Percentiles rank a stretch among this genome's conserved stretches.
These are phyloP conservation scores for Cryptococcus floricola DNA, from an alignment of 1,284 basidiomycete species.

Conservation along the genomic window DNA sequence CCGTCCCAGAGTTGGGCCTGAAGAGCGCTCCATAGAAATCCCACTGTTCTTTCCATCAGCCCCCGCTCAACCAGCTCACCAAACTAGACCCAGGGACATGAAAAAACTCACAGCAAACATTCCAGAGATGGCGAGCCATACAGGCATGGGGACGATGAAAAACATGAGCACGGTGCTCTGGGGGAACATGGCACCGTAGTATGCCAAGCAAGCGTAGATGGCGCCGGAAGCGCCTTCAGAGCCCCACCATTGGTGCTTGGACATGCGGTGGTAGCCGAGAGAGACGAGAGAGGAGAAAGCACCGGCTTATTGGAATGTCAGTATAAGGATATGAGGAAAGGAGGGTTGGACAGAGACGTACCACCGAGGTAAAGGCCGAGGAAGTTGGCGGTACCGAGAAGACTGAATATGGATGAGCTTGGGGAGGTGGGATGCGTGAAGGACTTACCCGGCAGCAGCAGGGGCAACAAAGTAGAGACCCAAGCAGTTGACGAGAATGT, in stretches of 20 bases:
- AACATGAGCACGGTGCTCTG: slow-evolving; percentile 69
- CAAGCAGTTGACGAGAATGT: slow-evolving; percentile 55
- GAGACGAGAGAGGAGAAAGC: slow-evolving; percentile 61
- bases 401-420: slow-evolving; percentile 7
- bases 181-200: slow-evolving; percentile 70
- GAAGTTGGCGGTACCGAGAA: slow-evolving; percentile 69
- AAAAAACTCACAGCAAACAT: slow-evolving; percentile 57
- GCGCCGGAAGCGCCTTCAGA: slow-evolving; percentile 62
- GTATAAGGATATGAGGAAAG: background rate
- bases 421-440: background rate
- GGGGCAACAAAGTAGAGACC: slow-evolving; percentile 56
- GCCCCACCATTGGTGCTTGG: slow-evolving; percentile 43
- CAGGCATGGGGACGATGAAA: slow-evolving; percentile 76
- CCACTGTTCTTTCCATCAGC: slow-evolving; percentile 16
- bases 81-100: background rate
- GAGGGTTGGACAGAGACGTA: slow-evolving; percentile 4
- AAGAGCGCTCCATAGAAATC: slow-evolving; percentile 32
- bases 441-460: slow-evolving; percentile 56
- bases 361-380: slow-evolving; percentile 72
- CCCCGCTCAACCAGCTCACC: background rate
- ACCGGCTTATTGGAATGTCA: slow-evolving; percentile 44
- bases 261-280: slow-evolving; percentile 57
- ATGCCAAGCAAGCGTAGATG: slow-evolving; percentile 54
- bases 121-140: slow-evolving; percentile 71
- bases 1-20: slow-evolving; percentile 46